phyloP scores from a whole-genome alignment of 2,329 filamentous ascomycete genomes.

The Periglandula ipomoeae region DNA sequence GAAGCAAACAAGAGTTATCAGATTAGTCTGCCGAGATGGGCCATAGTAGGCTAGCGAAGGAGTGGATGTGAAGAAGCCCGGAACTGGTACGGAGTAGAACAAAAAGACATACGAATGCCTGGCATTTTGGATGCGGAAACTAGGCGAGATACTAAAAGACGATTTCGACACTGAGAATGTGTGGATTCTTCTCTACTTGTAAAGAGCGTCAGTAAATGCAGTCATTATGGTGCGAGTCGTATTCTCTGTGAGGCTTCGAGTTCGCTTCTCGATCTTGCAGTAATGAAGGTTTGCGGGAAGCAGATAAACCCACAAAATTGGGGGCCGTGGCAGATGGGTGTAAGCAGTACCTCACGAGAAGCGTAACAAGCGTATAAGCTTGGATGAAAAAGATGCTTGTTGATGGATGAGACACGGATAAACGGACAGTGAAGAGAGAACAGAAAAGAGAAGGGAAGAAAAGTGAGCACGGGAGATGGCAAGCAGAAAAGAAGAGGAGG shows the following conservation, averaged over 20 bases:
- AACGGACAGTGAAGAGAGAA: constrained; percentile 5
- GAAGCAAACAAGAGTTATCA: constrained; percentile 3
- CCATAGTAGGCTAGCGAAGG: neutral
- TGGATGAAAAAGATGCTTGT: constrained; percentile 7
- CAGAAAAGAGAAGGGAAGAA: constrained; percentile 2
- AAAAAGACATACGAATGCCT: constrained; percentile 39
- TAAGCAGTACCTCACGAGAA: constrained; percentile 3
- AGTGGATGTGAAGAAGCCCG: neutral
- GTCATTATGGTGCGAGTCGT: neutral
- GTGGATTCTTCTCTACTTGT: neutral
- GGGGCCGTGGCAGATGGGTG: neutral
- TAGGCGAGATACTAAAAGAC: neutral
- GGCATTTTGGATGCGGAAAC: constrained; percentile 31
- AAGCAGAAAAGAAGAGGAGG: neutral
- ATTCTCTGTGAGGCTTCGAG: neutral
- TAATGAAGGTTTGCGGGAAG: neutral
- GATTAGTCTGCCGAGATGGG: constrained; percentile 1
- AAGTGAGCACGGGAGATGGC: constrained; percentile 3
- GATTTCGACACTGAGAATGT: neutral
- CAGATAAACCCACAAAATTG: neutral
- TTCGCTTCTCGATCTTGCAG: neutral
- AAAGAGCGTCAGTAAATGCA: constrained; percentile 1
- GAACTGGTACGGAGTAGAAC: too few species aligned
- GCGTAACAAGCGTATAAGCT: constrained; percentile 6
- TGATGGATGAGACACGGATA: constrained; percentile 6